Evolutionary conservation across 352 stramenopile species (phyloP).

Genomic region (Phytophthora hibernalis): DNA sequence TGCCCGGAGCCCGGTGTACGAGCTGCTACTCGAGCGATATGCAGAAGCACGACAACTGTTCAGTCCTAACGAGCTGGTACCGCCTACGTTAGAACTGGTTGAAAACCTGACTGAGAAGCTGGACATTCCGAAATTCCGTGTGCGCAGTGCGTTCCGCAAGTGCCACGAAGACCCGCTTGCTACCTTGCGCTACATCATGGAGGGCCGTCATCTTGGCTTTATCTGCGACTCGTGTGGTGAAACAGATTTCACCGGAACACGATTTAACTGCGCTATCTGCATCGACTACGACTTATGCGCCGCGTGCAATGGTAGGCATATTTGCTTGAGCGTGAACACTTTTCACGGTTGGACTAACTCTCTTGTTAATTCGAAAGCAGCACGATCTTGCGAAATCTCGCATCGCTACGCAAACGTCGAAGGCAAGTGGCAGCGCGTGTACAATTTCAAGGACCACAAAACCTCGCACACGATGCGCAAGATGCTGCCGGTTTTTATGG

Average conservation of each 20-base stretch:
- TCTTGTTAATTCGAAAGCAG: conserved; percentile 42
- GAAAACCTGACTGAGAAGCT: conserved; percentile 71
- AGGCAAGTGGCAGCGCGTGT: conserved; percentile 81
- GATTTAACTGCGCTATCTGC: conserved; percentile 80
- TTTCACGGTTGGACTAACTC: conserved; percentile 11
- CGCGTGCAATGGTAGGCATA: conserved; percentile 58
- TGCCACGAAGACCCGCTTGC: conserved; percentile 69
- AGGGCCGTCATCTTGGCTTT: conserved; percentile 80
- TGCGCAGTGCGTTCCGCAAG: conserved; percentile 84
- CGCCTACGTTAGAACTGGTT: conserved; percentile 65
- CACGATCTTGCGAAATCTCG: conserved; percentile 61
- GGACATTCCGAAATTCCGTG: conserved; percentile 82
- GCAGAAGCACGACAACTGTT: conserved; percentile 45
- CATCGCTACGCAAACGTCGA: conserved; percentile 85
- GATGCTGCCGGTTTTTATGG: conserved; percentile 80
- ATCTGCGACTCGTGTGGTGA: conserved; percentile 85
- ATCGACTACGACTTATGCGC: conserved; percentile 82
- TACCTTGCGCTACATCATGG: conserved; percentile 85
- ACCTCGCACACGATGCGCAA: conserved; percentile 61
- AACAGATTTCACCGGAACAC: conserved; percentile 77
- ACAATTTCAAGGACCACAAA: conserved; percentile 79
- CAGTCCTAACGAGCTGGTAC: conserved; percentile 7
- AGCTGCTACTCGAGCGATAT: conserved; percentile 56
- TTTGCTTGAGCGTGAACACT: background rate
- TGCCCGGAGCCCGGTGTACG: conserved; percentile 7